phyloP scores from a whole-genome alignment of 176 grass and related monocot species.

The Stipa capillata region DNA sequence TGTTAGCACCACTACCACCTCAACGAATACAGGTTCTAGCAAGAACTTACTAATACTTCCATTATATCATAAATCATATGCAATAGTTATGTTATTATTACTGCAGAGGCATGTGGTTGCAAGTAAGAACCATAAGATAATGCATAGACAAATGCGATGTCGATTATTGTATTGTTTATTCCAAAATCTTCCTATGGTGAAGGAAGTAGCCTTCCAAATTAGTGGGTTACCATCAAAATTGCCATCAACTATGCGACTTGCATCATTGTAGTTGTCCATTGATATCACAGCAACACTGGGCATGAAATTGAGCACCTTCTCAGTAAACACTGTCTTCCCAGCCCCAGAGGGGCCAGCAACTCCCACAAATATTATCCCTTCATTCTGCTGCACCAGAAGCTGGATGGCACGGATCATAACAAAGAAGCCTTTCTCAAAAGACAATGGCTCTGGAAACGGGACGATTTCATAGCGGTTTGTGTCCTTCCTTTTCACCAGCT shows the following conservation, averaged over 20 bases:
- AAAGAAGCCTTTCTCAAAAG: conserved; percentile 98
- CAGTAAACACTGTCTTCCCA: conserved; percentile 93
- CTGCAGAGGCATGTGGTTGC: conserved; percentile 7
- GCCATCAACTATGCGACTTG: conserved; percentile 79
- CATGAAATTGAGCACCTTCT: conserved; percentile 96
- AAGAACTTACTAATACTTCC: background rate
- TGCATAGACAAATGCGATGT: background rate
- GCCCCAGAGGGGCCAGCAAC: conserved; percentile 91
- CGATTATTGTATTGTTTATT: background rate
- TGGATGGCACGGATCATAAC: conserved; percentile 87
- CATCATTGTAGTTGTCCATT: conserved; percentile 98
- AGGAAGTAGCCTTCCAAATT: background rate
- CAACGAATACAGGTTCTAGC: background rate
- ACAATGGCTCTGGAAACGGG: conserved; percentile 63
- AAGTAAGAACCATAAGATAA: background rate
- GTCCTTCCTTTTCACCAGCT: conserved; percentile 78
- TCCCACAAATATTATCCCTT: conserved; percentile 82
- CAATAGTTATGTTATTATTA: background rate
- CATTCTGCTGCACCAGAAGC: conserved; percentile 74
- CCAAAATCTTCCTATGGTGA: background rate
- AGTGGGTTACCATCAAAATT: conserved; percentile 85
- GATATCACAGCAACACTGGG: conserved; percentile 83
- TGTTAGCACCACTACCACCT: background rate
- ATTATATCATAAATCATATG: background rate
- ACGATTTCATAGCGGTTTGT: conserved; percentile 70